Conservation (phyloP, 2,329 filamentous ascomycete species). For the Penicillium sp. region DNA sequence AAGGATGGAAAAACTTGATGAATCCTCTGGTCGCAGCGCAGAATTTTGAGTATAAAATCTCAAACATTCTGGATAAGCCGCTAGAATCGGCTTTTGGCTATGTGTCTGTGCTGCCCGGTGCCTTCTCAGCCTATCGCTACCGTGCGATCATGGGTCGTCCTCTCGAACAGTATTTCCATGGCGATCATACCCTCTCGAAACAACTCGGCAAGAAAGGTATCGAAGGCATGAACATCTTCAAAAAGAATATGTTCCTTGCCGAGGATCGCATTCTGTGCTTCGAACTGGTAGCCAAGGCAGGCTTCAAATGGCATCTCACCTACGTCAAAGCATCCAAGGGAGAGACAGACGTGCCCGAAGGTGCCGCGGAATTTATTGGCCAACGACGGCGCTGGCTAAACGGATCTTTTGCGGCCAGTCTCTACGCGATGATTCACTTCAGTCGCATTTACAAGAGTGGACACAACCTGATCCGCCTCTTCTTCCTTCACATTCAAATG, state of each 20-base stretch:
- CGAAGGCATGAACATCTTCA: slow-evolving; percentile 99
- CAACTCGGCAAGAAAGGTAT: slow-evolving; percentile 97
- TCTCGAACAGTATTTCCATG: slow-evolving; percentile 97
- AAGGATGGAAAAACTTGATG: slow-evolving; percentile 78
- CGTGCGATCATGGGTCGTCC: slow-evolving; percentile 94
- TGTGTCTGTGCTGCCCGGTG: slow-evolving; percentile 91
- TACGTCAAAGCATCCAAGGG: slow-evolving; percentile 98
- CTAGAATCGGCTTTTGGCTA: slow-evolving; percentile 94
- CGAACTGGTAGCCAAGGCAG: slow-evolving; percentile 93
- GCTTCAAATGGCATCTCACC: slow-evolving; percentile 95
- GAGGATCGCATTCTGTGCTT: slow-evolving; percentile 99
- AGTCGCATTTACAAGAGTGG: slow-evolving; percentile 95
- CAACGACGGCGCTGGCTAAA: slow-evolving; percentile 97
- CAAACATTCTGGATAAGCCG: slow-evolving; percentile 96
- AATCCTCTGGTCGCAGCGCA: slow-evolving; percentile 92
- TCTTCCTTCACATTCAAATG: slow-evolving; percentile 94
- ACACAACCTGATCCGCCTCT: slow-evolving; percentile 93
- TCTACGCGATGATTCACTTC: slow-evolving; percentile 97
- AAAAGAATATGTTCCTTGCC: slow-evolving; percentile 99
- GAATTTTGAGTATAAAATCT: slow-evolving; percentile 99
- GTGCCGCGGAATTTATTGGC: slow-evolving; percentile 88
- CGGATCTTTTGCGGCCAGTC: slow-evolving; percentile 91
- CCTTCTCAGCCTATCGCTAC: slow-evolving; percentile 95
- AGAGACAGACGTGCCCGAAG: slow-evolving; percentile 97
- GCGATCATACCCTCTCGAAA: slow-evolving; percentile 92